These are phyloP conservation scores for Cajanus cajan DNA, from an alignment of 306 rosid species.

Conservation along the genomic window DNA sequence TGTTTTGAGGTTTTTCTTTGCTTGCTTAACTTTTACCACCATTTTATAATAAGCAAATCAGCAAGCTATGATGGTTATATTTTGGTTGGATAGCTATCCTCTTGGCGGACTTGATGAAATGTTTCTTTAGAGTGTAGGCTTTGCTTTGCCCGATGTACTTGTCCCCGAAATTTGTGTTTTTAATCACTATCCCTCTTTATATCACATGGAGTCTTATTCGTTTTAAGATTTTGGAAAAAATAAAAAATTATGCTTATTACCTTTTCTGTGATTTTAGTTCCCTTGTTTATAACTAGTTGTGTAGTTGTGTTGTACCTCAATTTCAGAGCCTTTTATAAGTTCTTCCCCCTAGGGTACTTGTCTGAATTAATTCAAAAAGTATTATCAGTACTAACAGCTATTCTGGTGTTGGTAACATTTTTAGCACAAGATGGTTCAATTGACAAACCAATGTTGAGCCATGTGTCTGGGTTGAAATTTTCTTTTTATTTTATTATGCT, in stretches of 20 bases:
- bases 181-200: neutral
- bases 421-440: conserved; percentile 3
- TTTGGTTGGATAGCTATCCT: conserved; percentile 12
- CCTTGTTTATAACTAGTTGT: neutral
- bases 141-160: neutral
- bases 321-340: neutral
- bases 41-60: conserved; percentile 15
- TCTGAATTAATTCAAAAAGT: neutral
- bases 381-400: neutral
- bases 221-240: neutral
- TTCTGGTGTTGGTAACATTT: neutral
- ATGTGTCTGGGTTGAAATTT: neutral
- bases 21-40: neutral
- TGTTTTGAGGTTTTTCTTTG: neutral
- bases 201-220: neutral
- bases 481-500: conserved; percentile 12
- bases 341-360: neutral
- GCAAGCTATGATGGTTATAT: neutral
- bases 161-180: conserved; percentile 9
- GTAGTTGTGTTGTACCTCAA: neutral
- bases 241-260: neutral
- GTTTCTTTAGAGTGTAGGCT: neutral
- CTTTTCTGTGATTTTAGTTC: neutral
- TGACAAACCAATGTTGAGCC: conserved; percentile 14
- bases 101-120: neutral